Conservation (phyloP, 345 rosid genomes). For the Boechera divaricarpa region DNA sequence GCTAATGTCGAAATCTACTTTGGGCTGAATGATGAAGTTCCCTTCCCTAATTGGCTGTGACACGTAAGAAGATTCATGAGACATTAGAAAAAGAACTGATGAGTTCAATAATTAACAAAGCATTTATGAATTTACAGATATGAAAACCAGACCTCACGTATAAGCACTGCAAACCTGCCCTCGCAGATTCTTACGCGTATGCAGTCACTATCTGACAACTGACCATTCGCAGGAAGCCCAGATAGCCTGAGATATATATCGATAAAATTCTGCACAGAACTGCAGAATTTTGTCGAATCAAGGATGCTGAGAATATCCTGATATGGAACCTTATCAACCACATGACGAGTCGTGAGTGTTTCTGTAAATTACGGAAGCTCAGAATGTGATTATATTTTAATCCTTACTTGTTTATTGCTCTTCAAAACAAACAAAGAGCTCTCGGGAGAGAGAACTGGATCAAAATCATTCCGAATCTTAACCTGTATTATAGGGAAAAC, state of each 20-base stretch:
- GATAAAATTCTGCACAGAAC: constrained; percentile 91
- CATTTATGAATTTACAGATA: constrained; percentile 23
- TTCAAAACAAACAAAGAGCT: constrained; percentile 96
- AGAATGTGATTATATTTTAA: background rate
- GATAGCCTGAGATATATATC: constrained; percentile 91
- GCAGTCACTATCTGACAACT: constrained; percentile 90
- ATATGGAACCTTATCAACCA: constrained; percentile 70
- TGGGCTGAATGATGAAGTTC: constrained; percentile 97
- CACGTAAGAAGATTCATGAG: constrained; percentile 4
- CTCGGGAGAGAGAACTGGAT: constrained; percentile 99
- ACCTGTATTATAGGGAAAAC: constrained; percentile 57
- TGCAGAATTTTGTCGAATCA: constrained; percentile 78
- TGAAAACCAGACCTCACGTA: constrained; percentile 80
- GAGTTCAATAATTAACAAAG: constrained; percentile 31
- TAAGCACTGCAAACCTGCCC: constrained; percentile 96
- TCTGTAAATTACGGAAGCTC: constrained; percentile 10
- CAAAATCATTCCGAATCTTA: constrained; percentile 99
- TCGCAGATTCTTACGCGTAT: constrained; percentile 97
- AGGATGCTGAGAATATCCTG: constrained; percentile 90
- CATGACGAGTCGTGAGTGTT: constrained; percentile 27
- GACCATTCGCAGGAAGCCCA: constrained; percentile 83
- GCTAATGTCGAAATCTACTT: constrained; percentile 99
- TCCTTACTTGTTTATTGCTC: constrained; percentile 88
- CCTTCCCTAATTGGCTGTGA: constrained; percentile 97
- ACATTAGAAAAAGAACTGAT: constrained; percentile 32